Percentiles rank a stretch among this genome's conserved stretches.
Evolutionary conservation across 106 monocot genomes (phyloP).

Genomic region (Acorus calamus): DNA sequence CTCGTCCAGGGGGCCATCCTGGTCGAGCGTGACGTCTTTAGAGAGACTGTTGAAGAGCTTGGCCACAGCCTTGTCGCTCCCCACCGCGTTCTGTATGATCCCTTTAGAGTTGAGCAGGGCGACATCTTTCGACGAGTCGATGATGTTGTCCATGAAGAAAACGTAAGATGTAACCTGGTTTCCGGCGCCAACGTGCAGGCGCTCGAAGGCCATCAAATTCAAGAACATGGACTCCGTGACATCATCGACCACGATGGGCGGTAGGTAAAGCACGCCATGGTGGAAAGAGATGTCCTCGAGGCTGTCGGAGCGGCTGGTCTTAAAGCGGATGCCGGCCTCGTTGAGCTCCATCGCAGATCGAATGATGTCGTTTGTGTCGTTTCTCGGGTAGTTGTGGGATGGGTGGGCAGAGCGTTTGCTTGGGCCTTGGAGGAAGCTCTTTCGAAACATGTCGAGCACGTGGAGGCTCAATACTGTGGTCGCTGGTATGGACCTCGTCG

Average conservation of each 20-base stretch:
- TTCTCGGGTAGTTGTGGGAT: not conserved
- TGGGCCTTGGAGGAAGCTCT: slow-evolving; percentile 38
- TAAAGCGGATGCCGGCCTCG: slow-evolving; percentile 72
- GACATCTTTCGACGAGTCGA: slow-evolving; percentile 77
- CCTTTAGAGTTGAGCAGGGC: slow-evolving; percentile 19
- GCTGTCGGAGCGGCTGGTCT: slow-evolving; percentile 31
- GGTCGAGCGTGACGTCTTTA: not conserved
- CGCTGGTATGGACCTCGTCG: slow-evolving; percentile 1
- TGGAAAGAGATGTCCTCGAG: slow-evolving; percentile 57
- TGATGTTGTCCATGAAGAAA: slow-evolving; percentile 95
- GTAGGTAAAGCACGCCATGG: slow-evolving; percentile 52
- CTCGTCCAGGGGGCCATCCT: not conserved
- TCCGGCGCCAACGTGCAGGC: slow-evolving; percentile 61
- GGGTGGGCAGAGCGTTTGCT: not conserved
- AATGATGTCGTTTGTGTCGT: slow-evolving; percentile 17
- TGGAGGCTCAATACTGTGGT: slow-evolving; percentile 34
- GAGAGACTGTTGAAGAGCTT: not conserved
- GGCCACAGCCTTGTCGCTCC: not conserved
- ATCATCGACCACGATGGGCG: slow-evolving; percentile 55
- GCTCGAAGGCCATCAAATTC: slow-evolving; percentile 90
- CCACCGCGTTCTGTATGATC: not conserved
- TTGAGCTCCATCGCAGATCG: slow-evolving; percentile 61
- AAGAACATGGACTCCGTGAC: slow-evolving; percentile 53
- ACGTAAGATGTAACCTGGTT: slow-evolving; percentile 79
- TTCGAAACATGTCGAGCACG: slow-evolving; percentile 59